Base-by-base conservation (phyloP, 805 yeast species). In the Candida palmyrensis region DNA sequence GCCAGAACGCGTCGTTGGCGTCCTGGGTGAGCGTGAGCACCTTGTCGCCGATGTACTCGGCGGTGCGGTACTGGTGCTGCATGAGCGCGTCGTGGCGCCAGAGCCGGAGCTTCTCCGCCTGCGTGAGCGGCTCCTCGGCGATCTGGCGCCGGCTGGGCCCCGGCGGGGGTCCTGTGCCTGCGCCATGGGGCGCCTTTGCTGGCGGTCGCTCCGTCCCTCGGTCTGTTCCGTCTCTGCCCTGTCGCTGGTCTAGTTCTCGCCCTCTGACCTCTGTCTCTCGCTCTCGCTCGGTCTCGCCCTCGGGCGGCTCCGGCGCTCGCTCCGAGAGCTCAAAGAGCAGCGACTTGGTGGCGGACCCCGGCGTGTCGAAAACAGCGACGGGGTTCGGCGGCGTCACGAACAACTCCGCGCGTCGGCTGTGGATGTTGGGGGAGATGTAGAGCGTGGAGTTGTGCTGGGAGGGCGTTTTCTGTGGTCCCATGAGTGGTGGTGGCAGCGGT, bases 1-100 rank as follows among this genome's bases (percentile, higher is more conserved):
- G 67, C 96, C 97, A 89, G 56, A 87, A 90, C 8, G 96, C 96
- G 53, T 90, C 97, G 49, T 82, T 85, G 10, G 96, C 83, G 50
- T 89, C 96, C 38, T 72, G 71, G 0, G 97, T 88, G 39, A 92
- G 61, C 1, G 88, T 75, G 26, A 86, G 69, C 6, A 92, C 85
- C 48, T 89, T 90, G 59, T 92, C 96, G 11, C 96, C 97, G 18
- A 92, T 74, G 52, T 79, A 87, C 47, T 82, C 90, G 0, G 97
- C 97, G 0, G 97, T 86, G 27, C 71, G 71, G 55, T 85, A 85
- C 41, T 88, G 94, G 53, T 89, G 97, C 47, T 89, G 95, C 81
- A 83, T 79, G 36, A 83, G 57, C 0, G 98, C 95, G 51, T 88
- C 96, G 42, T 88, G 94, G 30, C 97, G 66, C 98, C 97, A 92